phyloP scores from a whole-genome alignment of 2,329 filamentous ascomycete genomes.

The Cytospora paraplurivora region DNA sequence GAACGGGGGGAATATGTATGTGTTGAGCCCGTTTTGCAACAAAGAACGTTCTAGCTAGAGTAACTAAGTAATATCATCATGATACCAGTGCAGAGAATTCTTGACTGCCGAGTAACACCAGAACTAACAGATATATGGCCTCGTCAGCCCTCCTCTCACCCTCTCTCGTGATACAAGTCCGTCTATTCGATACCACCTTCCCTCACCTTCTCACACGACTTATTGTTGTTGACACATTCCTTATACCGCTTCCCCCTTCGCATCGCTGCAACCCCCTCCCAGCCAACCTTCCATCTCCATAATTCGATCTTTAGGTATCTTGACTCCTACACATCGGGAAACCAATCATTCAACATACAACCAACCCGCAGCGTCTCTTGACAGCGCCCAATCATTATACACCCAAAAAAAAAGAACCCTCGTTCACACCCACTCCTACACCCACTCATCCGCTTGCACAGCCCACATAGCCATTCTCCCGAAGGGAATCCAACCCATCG shows the following conservation, averaged over 20 bases:
- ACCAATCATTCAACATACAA: neutral
- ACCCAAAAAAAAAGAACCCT: neutral
- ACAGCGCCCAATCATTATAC: neutral
- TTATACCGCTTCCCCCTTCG: neutral
- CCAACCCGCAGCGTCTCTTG: too few relatives aligned
- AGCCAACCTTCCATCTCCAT: neutral
- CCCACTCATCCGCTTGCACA: too few relatives aligned
- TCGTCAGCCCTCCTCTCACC: neutral
- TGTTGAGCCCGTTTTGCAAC: conserved; percentile 8
- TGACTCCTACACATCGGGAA: neutral
- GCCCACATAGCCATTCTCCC: too few relatives aligned
- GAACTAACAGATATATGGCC: neutral
- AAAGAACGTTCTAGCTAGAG: conserved; percentile 2
- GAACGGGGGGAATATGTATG: neutral
- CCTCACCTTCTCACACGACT: neutral
- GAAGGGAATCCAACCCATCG: too few relatives aligned
- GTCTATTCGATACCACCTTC: neutral
- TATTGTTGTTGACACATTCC: neutral
- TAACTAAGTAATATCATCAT: conserved; percentile 18
- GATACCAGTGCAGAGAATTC: conserved; percentile 14
- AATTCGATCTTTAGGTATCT: neutral
- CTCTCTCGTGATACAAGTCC: neutral
- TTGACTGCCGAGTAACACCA: neutral
- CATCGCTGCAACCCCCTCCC: too few relatives aligned
- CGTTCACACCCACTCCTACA: too few relatives aligned